A percentile compares a stretch with the other conserved stretches of the same genome.
Evolutionary conservation across 139 green algal species (phyloP).

Genomic region (Haematococcus lacustris): DNA sequence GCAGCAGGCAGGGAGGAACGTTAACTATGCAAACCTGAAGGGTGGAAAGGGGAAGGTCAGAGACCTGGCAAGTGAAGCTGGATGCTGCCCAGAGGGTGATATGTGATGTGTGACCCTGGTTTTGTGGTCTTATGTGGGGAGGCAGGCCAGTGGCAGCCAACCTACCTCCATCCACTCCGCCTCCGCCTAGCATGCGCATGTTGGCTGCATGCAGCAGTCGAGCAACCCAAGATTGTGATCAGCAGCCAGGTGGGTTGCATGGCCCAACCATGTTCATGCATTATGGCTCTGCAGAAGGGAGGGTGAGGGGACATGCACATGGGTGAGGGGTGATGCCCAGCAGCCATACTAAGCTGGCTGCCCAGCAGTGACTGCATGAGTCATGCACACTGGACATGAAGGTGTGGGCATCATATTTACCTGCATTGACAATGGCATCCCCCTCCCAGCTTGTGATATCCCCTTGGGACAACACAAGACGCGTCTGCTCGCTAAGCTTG

Average conservation of each 20-base stretch:
- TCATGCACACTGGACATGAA: not conserved
- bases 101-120: not conserved
- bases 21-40: not conserved
- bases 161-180: slow-evolving; percentile 73
- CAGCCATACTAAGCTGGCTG: not conserved
- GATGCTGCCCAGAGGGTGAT: not conserved
- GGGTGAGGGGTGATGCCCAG: not conserved
- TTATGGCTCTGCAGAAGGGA: not conserved
- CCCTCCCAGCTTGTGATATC: slow-evolving; percentile 65
- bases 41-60: not conserved
- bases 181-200: slow-evolving; percentile 78
- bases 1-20: not conserved
- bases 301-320: not conserved
- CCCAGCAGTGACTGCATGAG: not conserved
- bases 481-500: not conserved
- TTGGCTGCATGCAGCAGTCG: slow-evolving; percentile 50
- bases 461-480: slow-evolving; percentile 8
- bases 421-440: slow-evolving; percentile 81
- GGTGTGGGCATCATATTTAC: slow-evolving; percentile 31
- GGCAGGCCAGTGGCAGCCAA: too few relatives aligned
- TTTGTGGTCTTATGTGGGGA: too few relatives aligned
- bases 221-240: not conserved
- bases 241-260: not conserved
- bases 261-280: not conserved
- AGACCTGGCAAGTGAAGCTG: too few relatives aligned